Evolutionary conservation across 75 land plant genomes (phyloP).

Genomic region (Pinus tabuliformis): DNA sequence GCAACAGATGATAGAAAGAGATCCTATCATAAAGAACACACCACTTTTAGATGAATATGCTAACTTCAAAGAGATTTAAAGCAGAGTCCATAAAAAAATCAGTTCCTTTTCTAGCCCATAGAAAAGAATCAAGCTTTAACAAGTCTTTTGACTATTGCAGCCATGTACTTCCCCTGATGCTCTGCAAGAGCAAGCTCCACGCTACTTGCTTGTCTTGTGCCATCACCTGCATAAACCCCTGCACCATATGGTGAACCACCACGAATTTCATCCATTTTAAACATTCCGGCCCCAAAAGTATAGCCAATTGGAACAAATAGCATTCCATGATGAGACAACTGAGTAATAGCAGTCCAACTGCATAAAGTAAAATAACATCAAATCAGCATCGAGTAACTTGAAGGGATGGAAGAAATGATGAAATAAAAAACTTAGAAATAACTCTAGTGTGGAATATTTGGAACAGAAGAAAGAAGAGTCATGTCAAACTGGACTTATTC

Average conservation of each 20-base stretch:
- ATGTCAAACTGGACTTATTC: no score
- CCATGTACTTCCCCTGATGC: constrained; percentile 90
- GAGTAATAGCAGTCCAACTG: constrained; percentile 94
- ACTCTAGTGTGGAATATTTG: no score
- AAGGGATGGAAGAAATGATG: not conserved
- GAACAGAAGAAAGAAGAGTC: no score
- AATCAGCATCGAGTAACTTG: not conserved
- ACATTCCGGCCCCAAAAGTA: constrained; percentile 93
- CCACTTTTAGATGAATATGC: not conserved
- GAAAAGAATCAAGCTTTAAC: constrained; percentile 12
- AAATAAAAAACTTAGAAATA: not conserved
- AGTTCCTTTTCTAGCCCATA: not conserved
- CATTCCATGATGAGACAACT: constrained; percentile 90
- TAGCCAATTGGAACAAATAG: constrained; percentile 89
- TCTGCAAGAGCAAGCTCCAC: constrained; percentile 79
- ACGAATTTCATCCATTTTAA: constrained; percentile 67
- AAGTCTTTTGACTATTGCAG: constrained; percentile 64
- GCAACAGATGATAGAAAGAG: not conserved
- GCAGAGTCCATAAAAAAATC: not conserved
- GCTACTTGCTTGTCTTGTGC: constrained; percentile 61
- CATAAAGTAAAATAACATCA: constrained; percentile 3
- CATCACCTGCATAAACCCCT: constrained; percentile 89
- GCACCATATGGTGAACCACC: constrained; percentile 96
- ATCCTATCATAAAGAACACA: not conserved
- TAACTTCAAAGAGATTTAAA: constrained; percentile 2